A percentile compares a stretch with the other conserved stretches of the same genome.
These are phyloP conservation scores for Coffea canephora DNA, from an alignment of 257 asterid genomes.

Conservation along the genomic window DNA sequence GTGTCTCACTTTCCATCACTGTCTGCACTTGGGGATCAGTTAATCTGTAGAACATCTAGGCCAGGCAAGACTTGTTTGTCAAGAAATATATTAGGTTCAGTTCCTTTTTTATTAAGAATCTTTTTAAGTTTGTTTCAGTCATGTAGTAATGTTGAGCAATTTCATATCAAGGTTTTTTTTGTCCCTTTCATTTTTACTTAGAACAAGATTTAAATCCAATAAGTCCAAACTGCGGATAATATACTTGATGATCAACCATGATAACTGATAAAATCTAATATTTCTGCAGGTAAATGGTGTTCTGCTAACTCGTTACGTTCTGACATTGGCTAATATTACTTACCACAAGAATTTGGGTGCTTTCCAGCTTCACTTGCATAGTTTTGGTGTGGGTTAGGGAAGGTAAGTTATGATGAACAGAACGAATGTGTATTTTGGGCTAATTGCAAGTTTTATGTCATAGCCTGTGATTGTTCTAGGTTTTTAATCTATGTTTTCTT, in stretches of 20 bases:
- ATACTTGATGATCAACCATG: neutral
- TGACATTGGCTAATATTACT: constrained; percentile 32
- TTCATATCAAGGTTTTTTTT: neutral
- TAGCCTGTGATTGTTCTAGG: constrained; percentile 10
- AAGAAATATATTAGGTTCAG: neutral
- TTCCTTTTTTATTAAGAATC: neutral
- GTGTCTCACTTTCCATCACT: neutral
- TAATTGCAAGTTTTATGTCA: constrained; percentile 22
- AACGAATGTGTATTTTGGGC: constrained; percentile 20
- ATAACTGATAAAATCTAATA: neutral
- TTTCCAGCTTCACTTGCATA: constrained; percentile 24
- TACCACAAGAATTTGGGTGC: constrained; percentile 23
- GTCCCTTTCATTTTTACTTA: neutral
- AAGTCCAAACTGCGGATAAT: neutral
- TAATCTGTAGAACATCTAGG: neutral
- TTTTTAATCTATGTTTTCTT: constrained; percentile 1
- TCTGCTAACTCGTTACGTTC: constrained; percentile 44
- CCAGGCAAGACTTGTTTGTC: neutral
- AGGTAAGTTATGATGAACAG: constrained; percentile 27
- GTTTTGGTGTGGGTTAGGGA: constrained; percentile 25
- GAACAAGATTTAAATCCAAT: neutral
- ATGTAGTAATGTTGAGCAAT: neutral
- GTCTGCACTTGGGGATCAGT: neutral
- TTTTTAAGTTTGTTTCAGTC: neutral
- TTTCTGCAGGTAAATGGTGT: constrained; percentile 44